phyloP scores from a whole-genome alignment of 176 grass and related monocot species.

The Microstegium vimineum region DNA sequence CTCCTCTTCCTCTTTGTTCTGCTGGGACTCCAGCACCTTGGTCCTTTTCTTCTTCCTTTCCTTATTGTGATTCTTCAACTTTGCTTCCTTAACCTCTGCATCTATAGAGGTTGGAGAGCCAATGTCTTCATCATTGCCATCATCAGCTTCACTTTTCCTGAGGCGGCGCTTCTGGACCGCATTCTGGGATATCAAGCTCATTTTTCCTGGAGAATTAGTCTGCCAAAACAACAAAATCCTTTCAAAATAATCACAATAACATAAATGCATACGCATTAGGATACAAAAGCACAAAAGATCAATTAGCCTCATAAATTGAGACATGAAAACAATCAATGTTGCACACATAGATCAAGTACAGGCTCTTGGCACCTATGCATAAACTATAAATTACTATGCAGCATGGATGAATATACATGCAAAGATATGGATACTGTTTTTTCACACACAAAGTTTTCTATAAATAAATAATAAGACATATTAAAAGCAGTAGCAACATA shows the following conservation, averaged over 20 bases:
- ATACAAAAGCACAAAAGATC: not conserved
- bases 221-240: not conserved
- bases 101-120: not conserved
- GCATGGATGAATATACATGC: not conserved
- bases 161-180: constrained; percentile 19
- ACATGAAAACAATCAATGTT: not conserved
- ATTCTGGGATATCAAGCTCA: constrained; percentile 79
- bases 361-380: not conserved
- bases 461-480: not conserved
- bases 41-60: constrained; percentile 45
- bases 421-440: too few species aligned
- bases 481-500: not conserved
- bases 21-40: constrained; percentile 9
- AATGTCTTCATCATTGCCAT: constrained; percentile 12
- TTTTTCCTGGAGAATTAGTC: constrained; percentile 1
- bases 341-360: not conserved
- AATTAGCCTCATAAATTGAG: not conserved
- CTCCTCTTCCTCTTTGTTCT: constrained; percentile 37
- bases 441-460: too few species aligned
- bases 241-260: not conserved
- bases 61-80: constrained; percentile 17
- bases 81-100: constrained; percentile 21
- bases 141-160: not conserved
- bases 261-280: not conserved
- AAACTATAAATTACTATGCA: not conserved